Evolutionary conservation across 768 basidiomycete genomes (phyloP).

Genomic region (Phylloporus arenicola): DNA sequence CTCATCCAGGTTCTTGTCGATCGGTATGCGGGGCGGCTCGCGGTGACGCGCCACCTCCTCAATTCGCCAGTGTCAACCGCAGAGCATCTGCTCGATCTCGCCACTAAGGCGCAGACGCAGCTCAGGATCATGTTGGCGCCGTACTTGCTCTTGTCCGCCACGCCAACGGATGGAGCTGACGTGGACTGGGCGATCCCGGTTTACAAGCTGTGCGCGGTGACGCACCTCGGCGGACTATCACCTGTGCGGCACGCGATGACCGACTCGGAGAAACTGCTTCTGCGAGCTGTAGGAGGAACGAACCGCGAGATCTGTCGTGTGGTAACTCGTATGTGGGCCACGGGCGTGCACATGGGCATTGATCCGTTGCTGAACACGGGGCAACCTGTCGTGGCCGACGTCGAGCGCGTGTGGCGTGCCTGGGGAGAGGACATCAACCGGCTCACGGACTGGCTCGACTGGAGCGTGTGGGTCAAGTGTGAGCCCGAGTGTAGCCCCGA

Average conservation of each 20-base stretch:
- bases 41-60: constrained; percentile 22
- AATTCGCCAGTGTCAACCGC: constrained; percentile 4
- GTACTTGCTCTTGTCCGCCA: constrained; percentile 19
- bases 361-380: too few species aligned
- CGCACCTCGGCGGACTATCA: too few species aligned
- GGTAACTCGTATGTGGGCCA: too few species aligned
- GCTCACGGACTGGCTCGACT: background rate
- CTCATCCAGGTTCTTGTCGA: constrained; percentile 27
- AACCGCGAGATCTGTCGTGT: too few species aligned
- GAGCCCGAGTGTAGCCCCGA: background rate
- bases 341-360: too few species aligned
- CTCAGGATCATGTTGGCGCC: constrained; percentile 28
- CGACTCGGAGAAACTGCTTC: too few species aligned
- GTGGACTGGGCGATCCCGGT: constrained; percentile 28
- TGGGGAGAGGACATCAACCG: background rate
- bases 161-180: background rate
- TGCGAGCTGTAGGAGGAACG: too few species aligned
- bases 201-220: constrained; percentile 23
- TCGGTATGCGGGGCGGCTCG: constrained; percentile 29
- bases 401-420: background rate
- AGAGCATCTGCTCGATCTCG: constrained; percentile 3
- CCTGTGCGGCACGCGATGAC: too few species aligned
- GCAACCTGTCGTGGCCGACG: too few species aligned
- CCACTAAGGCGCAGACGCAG: constrained; percentile 16
- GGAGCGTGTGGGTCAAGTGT: background rate